A percentile compares a stretch with the other conserved stretches of the same genome.
phyloP scores from a whole-genome alignment of 2,329 filamentous ascomycete genomes.

The Zymoseptoria passerinii region DNA sequence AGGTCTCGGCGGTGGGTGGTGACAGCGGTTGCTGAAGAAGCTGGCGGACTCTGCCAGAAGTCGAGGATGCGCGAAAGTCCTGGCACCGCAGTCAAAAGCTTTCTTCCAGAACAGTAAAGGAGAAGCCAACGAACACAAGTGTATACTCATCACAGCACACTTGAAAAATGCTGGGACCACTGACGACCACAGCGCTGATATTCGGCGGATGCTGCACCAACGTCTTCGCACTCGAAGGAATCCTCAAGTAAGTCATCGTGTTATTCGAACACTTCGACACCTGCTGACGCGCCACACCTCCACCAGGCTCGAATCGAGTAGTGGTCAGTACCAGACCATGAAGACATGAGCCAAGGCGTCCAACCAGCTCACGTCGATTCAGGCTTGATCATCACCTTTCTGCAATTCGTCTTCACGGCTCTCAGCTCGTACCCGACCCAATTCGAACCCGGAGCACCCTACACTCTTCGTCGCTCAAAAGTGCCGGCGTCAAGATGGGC shows the following conservation, averaged over 20 bases:
- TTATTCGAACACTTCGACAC: background rate
- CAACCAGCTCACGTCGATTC: background rate
- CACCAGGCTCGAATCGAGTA: conserved; percentile 67
- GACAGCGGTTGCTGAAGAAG: background rate
- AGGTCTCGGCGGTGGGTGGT: background rate
- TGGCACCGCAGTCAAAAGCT: too few species aligned
- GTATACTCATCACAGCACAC: background rate
- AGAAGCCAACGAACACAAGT: background rate
- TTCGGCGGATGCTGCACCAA: conserved; percentile 95
- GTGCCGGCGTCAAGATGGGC: conserved; percentile 81
- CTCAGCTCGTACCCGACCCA: conserved; percentile 44
- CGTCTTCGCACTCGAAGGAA: conserved; percentile 93
- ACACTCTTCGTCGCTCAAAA: conserved; percentile 66
- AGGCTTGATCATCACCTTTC: conserved; percentile 57
- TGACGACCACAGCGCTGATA: conserved; percentile 67
- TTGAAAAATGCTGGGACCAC: conserved; percentile 10
- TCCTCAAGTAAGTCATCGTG: conserved; percentile 62
- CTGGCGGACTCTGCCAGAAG: background rate
- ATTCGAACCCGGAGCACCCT: conserved; percentile 48
- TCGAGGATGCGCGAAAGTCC: background rate
- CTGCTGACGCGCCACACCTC: conserved; percentile 7
- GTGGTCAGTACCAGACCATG: conserved; percentile 48
- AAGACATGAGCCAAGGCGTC: background rate
- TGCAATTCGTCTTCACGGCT: conserved; percentile 55
- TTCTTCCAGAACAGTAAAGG: background rate